phyloP scores from a whole-genome alignment of 257 asterid species.

The Mentha longifolia region DNA sequence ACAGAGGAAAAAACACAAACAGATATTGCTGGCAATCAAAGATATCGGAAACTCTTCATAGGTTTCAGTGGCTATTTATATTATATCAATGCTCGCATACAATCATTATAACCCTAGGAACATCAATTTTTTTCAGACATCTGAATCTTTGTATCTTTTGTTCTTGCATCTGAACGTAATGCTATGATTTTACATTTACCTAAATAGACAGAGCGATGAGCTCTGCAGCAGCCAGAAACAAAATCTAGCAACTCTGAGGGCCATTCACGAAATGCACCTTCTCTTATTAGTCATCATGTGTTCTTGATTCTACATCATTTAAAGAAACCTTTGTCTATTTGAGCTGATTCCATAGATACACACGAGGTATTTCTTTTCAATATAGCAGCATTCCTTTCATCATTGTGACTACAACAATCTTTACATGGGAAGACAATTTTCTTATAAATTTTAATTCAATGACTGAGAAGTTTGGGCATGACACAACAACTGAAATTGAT shows the following conservation, averaged over 20 bases:
- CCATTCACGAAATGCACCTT: background rate
- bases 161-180: background rate
- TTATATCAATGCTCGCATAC: background rate
- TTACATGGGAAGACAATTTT: background rate
- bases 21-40: background rate
- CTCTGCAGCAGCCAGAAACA: background rate
- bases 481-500: background rate
- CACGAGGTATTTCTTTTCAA: background rate
- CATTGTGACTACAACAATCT: background rate
- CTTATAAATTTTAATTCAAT: background rate
- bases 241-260: conserved; percentile 10
- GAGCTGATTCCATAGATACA: background rate
- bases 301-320: conserved; percentile 2
- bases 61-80: background rate
- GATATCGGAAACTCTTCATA: background rate
- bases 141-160: background rate
- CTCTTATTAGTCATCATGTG: background rate
- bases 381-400: background rate
- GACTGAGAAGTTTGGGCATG: background rate
- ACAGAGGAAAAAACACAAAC: background rate
- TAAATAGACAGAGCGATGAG: background rate
- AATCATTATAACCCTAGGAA: background rate
- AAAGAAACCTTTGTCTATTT: background rate
- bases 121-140: background rate
- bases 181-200: background rate